Evolutionary conservation across 2,329 filamentous ascomycete species (phyloP), one percentile per base, ranked within the genome.

Genomic region (Waltergamsia citrina): DNA sequence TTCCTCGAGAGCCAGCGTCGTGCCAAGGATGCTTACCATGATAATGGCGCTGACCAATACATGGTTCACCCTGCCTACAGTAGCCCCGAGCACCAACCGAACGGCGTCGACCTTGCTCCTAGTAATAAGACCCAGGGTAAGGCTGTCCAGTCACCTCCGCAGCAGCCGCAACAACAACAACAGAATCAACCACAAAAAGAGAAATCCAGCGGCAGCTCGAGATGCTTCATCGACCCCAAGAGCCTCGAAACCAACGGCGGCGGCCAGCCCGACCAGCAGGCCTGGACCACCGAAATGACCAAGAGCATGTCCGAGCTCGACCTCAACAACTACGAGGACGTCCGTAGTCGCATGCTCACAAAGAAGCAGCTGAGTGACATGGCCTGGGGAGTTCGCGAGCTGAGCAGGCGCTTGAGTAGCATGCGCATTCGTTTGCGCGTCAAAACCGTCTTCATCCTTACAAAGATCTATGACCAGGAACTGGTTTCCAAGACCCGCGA

Each of bases 351-450:
- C n/a, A 73, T 95, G 32, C 68, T 96, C 44, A 95, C 88, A 2
- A 96, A 96, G 64, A 87, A 85, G 55, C 86, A 98, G 57, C 69
- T 98, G 27, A 87, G 83, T 11, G 92, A 96, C 48, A 96, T 98
- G 90, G 88, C 90, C 0, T 88, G 90, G 77, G 88, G 90, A 18
- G 92, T 96, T 38, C 72, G 92, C 31, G 86, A 95, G 57, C 65
- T 98, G 38, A 90, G 85, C 20, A 83, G 94, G 50, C 81, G 85
- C 39, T 62, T 96, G 38, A 84, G 85, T 33, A 87, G 79, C 56
- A 79, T 96, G 53, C 76, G 81, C 38, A 67, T 98, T 41, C 84
- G 81, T 53, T 76, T 94, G 43, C 80, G 81, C 34, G 85, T 94
- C 43, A 77, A 76, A 52, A 82, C 75, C 36, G 78, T 98, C 20